Evolutionary conservation across 163 green algal species (phyloP).

Genomic region (Chlorella variabilis): DNA sequence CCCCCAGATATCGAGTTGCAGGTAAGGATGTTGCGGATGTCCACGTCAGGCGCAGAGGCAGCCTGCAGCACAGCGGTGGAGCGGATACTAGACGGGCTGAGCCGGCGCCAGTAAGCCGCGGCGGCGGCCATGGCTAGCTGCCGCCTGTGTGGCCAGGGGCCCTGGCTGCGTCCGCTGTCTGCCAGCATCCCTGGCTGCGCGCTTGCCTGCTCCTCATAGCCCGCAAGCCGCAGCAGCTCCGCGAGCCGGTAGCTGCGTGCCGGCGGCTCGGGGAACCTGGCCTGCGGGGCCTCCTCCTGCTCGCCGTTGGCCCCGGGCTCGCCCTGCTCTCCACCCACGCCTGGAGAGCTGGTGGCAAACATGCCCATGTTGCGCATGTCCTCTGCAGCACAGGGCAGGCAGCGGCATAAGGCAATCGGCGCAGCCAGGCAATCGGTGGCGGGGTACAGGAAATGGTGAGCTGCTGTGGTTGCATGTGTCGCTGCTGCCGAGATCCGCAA

Average conservation of each 20-base stretch:
- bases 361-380: too few relatives aligned
- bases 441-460: neutral
- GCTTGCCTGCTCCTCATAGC: slow-evolving; percentile 40
- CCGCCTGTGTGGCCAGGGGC: too few relatives aligned
- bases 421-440: neutral
- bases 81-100: neutral
- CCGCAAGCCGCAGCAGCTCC: slow-evolving; percentile 66
- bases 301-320: neutral
- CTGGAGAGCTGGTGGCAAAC: too few relatives aligned
- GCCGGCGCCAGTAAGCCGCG: too few relatives aligned
- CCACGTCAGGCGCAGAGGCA: slow-evolving; percentile 9
- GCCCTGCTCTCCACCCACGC: too few relatives aligned
- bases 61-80: neutral
- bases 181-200: too few relatives aligned
- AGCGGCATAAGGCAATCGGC: too few relatives aligned
- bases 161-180: neutral
- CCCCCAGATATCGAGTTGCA: slow-evolving; percentile 52
- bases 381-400: slow-evolving; percentile 1
- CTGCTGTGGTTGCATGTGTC: too few relatives aligned
- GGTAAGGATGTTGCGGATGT: slow-evolving; percentile 57
- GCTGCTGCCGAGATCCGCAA: too few relatives aligned
- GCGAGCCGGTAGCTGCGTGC: slow-evolving; percentile 49
- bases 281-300: slow-evolving; percentile 13
- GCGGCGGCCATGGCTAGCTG: too few relatives aligned
- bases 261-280: slow-evolving; percentile 57